Percentiles rank a stretch among this genome's conserved stretches.
Conservation (phyloP, 2,329 filamentous ascomycete species). For the Stagonosporopsis rhizophila region DNA sequence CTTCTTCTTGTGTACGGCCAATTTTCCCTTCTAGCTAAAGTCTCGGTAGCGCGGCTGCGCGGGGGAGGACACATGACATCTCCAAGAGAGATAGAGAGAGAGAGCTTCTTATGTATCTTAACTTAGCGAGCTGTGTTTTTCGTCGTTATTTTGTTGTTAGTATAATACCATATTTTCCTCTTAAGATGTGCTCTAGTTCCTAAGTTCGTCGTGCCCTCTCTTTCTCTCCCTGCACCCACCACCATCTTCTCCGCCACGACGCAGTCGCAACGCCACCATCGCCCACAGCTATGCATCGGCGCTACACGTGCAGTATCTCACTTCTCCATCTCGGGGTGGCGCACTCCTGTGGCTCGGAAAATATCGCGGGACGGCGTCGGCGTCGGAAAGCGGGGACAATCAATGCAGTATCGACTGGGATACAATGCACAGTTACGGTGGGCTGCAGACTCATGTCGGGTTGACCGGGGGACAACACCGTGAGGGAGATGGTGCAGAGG, state of each 20-base stretch:
- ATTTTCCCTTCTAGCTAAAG: not conserved
- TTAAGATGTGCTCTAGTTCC: too few species aligned
- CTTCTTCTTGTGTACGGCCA: constrained; percentile 23
- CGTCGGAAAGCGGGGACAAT: constrained; percentile 12
- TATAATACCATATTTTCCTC: constrained; percentile 17
- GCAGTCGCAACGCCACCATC: not conserved
- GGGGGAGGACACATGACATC: constrained; percentile 5
- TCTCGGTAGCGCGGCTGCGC: constrained; percentile 10
- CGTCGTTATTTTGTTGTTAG: not conserved
- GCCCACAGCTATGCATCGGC: not conserved
- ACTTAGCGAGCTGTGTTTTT: constrained; percentile 1
- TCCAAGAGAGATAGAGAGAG: not conserved
- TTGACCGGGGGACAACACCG: not conserved
- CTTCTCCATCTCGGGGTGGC: not conserved
- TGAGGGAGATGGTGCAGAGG: too few species aligned
- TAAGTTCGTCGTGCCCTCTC: not conserved
- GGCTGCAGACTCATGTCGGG: not conserved
- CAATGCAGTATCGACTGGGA: not conserved
- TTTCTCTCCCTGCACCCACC: too few species aligned
- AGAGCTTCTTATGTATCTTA: constrained; percentile 13
- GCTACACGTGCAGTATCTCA: not conserved
- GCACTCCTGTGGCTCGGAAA: not conserved
- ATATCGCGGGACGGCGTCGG: constrained; percentile 1
- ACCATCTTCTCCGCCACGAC: not conserved
- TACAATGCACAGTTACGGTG: not conserved